Base-by-base conservation (phyloP, 768 basidiomycete genomes). In the Amanita molliuscula region DNA sequence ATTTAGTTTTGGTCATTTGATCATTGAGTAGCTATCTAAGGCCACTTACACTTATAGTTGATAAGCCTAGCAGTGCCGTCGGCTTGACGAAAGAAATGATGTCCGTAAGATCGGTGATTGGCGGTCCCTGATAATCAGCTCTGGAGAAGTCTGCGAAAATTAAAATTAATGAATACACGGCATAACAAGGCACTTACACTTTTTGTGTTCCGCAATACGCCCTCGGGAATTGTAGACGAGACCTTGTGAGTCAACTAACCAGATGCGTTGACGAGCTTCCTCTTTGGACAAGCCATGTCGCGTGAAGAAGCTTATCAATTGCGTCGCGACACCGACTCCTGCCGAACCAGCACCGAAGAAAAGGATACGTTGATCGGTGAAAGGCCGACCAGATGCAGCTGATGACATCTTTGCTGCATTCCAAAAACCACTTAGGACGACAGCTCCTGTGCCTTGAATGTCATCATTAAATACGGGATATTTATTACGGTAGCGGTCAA, bases 261-360 rank as follows among this genome's bases (percentile, higher is more conserved):
- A 95, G 62, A 96, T 88, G 40, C 73, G 74, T 48, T 71, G 67
- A 50, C 81, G 79, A 16, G 92, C 92, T 62, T 93, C 79, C 54
- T 91, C 79, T 56, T 79, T 73, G 4, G 78, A 75, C 59, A 93
- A 62, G 21, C 92, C 89, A 56, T 84, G 75, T 54, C 88, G 66
- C 33, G 78, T 88, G 74, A 93, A 92, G 76, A 93, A 95, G 64
- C 84, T 87, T 72, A 83, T 78, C 46, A 90, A 69, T 63, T 95
- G 91, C 68, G 78, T 82, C 51, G 85, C 93, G 40, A 97, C 93
- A 41, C 93, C 94, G 47, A 96, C 87, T 54, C 91, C 93, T 2
- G 90, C 88, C 21, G 84, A 87, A 4, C 94, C 94, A 3, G 93
- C 90, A 15, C 94, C 94, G 48, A 90, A 83, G 75, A 97, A 95